A percentile compares a stretch with the other conserved stretches of the same genome.
Evolutionary conservation across 441 rosid species (phyloP).

Genomic region (Adansonia rubrostipa): DNA sequence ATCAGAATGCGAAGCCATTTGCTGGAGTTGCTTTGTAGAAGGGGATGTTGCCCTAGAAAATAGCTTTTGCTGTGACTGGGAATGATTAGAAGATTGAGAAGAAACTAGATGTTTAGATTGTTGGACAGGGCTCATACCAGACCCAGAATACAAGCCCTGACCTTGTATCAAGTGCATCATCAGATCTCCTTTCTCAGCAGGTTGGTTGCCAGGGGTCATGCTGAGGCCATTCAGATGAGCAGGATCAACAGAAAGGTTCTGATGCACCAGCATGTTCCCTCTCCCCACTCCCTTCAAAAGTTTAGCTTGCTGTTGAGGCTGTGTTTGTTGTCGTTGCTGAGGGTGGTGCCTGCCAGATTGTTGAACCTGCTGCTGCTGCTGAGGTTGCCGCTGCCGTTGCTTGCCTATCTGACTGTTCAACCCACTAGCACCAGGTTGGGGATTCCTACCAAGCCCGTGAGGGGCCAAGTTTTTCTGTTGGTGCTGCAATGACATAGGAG

Average conservation of each 20-base stretch:
- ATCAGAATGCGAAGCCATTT: conserved; percentile 66
- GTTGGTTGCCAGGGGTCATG: conserved; percentile 59
- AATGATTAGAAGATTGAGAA: conserved; percentile 57
- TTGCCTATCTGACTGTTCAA: conserved; percentile 78
- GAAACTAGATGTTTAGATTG: conserved; percentile 66
- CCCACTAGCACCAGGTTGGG: conserved; percentile 62
- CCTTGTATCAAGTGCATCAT: conserved; percentile 64
- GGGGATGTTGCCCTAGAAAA: conserved; percentile 53
- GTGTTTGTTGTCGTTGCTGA: conserved; percentile 71
- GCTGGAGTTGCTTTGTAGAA: conserved; percentile 56
- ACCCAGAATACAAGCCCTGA: conserved; percentile 64
- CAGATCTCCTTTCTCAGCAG: conserved; percentile 74
- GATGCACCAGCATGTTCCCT: conserved; percentile 72
- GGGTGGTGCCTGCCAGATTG: conserved; percentile 90
- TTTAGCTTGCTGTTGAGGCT: conserved; percentile 73
- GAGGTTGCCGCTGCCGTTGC: conserved; percentile 73
- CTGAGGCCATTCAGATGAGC: conserved; percentile 75
- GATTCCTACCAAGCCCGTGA: conserved; percentile 61
- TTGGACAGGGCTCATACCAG: conserved; percentile 55
- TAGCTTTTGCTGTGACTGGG: conserved; percentile 59
- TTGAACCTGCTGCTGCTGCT: conserved; percentile 82
- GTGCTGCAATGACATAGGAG: conserved; percentile 61
- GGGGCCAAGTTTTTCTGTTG: conserved; percentile 71
- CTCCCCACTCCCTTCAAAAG: conserved; percentile 79
- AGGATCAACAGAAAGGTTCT: conserved; percentile 68